Evolutionary conservation across 192 early-diverging fungal genomes (phyloP), one percentile per base, ranked within the genome.

Genomic region (Coemansia sp.): DNA sequence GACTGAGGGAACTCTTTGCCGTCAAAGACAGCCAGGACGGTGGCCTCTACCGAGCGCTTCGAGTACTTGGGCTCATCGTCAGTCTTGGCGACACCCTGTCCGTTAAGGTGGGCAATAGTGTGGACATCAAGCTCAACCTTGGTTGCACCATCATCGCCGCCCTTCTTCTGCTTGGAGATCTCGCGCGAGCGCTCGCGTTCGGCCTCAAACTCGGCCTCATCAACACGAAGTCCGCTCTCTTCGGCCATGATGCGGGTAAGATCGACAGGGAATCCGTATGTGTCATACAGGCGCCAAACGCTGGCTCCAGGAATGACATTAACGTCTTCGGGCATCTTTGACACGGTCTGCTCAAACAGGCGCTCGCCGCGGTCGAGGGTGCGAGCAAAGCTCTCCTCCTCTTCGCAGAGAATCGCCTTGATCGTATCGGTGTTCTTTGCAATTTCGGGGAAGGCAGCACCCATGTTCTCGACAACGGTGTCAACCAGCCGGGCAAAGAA

Each of bases 281-380:
- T 98, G 66, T 97, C 96, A 61, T 98, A 98, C 69, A 98, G 73
- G n/a, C 93, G 84, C 94, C 94, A 98, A 10, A 93, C 96, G 73
- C 93, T 91, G 42, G 83, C 84, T 30, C 96, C 96, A 19, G 87
- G 84, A 30, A 98, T 82, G 13, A 80, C 69, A 5, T 48, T 84
- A 34, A 78, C 58, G 33, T 83, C 82, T 21, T 25, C 74, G 22
- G 64, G 57, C 64, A 77, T 69, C 66, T 71, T 71, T 18, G 85
- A 57, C 41, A 90, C 80, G 30, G 88, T 86, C 45, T 82, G 82
- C 67, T 91, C 89, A 67, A 98, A 96, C 50, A 98, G 81, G 75
- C 88, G 91, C 80, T 96, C 93, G 40, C 96, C 96, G 41, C 94
- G 90, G 71, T 98, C 96, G 66, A 98, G 82, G 8, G 96, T 98